Percentiles rank a stretch among this genome's conserved stretches.
Evolutionary conservation across 2,329 filamentous ascomycete genomes (phyloP).

Genomic region (Trichophyton simii): DNA sequence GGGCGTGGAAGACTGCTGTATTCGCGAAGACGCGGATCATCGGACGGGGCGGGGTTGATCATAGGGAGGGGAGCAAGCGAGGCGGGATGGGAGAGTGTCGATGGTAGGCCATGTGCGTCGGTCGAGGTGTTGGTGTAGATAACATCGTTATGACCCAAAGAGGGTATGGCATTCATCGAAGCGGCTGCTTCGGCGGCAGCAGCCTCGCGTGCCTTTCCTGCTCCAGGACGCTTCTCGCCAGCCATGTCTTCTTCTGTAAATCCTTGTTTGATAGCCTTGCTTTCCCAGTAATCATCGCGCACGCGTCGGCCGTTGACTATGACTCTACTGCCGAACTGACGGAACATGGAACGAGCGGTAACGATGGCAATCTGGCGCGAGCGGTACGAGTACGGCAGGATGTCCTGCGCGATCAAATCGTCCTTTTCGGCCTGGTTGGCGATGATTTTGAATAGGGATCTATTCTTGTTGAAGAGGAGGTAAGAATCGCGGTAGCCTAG

Average conservation of each 20-base stretch:
- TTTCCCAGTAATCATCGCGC: slow-evolving; percentile 97
- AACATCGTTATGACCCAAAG: slow-evolving; percentile 67
- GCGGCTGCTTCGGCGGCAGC: slow-evolving; percentile 53
- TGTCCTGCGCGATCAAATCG: slow-evolving; percentile 86
- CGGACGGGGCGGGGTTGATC: slow-evolving; percentile 69
- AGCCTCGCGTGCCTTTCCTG: slow-evolving; percentile 73
- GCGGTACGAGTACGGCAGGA: slow-evolving; percentile 90
- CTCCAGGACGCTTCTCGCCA: slow-evolving; percentile 89
- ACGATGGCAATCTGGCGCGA: slow-evolving; percentile 98
- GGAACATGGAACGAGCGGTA: slow-evolving; percentile 94
- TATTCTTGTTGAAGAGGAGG: slow-evolving; percentile 94
- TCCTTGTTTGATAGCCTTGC: slow-evolving; percentile 89
- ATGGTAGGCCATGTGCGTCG: slow-evolving; percentile 57
- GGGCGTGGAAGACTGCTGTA: slow-evolving; percentile 74
- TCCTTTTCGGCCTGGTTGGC: slow-evolving; percentile 93
- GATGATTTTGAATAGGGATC: slow-evolving; percentile 94
- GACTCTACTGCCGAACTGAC: slow-evolving; percentile 90
- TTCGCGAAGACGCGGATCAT: slow-evolving; percentile 64
- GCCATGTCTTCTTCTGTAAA: slow-evolving; percentile 95
- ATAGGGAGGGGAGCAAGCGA: slow-evolving; percentile 64
- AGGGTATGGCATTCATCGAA: slow-evolving; percentile 42
- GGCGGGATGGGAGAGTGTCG: slow-evolving; percentile 55
- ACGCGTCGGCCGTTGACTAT: slow-evolving; percentile 83
- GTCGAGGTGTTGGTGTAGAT: slow-evolving; percentile 69
- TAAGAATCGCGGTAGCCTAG: slow-evolving; percentile 96